These are phyloP conservation scores for Benincasa hispida DNA, from an alignment of 306 rosid species.

Conservation along the genomic window DNA sequence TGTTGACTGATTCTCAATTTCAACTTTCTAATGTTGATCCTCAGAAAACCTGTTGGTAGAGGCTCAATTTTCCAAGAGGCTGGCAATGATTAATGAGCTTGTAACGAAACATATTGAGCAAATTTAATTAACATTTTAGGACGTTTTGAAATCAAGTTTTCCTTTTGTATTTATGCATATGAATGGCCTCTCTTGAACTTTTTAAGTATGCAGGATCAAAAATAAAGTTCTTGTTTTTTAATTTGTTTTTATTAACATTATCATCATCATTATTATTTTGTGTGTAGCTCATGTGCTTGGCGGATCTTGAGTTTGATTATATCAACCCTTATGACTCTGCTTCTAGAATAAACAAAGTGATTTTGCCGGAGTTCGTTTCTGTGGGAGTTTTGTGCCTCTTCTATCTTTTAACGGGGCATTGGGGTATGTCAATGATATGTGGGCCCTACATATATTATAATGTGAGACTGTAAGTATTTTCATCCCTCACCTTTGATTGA, in stretches of 20 bases:
- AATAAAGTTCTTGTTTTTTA: neutral
- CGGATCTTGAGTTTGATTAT: conserved; percentile 82
- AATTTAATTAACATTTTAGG: neutral
- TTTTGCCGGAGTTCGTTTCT: conserved; percentile 67
- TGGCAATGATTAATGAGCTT: neutral
- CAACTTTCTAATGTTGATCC: neutral
- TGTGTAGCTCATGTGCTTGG: conserved; percentile 78
- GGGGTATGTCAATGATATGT: conserved; percentile 53
- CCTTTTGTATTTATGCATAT: neutral
- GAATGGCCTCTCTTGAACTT: neutral
- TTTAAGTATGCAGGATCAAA: neutral
- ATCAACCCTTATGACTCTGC: conserved; percentile 89
- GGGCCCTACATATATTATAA: conserved; percentile 71
- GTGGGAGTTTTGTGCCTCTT: conserved; percentile 49
- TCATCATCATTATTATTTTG: neutral
- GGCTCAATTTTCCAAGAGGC: neutral
- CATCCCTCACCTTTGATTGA: neutral
- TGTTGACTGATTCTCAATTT: neutral
- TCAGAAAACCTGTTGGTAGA: neutral
- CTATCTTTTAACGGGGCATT: conserved; percentile 54
- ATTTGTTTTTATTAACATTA: neutral
- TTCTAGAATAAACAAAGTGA: conserved; percentile 45
- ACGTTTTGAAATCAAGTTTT: neutral
- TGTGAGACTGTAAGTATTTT: conserved; percentile 49
- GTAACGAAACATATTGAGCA: neutral